Evolutionary conservation across 2,329 filamentous ascomycete species (phyloP).

Genomic region (Emergomyces orientalis): DNA sequence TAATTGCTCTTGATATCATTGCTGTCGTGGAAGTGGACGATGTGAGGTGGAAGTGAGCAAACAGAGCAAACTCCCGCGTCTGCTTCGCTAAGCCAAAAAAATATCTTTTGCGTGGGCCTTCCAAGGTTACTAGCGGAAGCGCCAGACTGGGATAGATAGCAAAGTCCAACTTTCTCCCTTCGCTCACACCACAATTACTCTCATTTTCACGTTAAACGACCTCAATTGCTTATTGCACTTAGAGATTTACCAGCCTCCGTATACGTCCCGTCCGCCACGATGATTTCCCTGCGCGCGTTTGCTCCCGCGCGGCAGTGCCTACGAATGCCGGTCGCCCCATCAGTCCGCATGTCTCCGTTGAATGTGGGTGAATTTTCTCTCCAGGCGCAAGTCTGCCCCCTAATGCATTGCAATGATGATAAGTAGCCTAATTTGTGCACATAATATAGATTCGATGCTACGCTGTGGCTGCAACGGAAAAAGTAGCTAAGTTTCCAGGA

Average conservation of each 20-base stretch:
- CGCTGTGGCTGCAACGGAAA: conserved; percentile 46
- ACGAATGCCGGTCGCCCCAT: conserved; percentile 49
- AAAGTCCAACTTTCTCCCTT: not conserved
- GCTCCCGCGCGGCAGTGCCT: conserved; percentile 72
- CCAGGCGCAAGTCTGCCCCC: conserved; percentile 7
- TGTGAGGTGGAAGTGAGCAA: not conserved
- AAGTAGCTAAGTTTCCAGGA: conserved; percentile 89
- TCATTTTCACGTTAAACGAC: not conserved
- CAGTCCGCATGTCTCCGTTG: conserved; percentile 40
- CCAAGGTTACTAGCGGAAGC: not conserved
- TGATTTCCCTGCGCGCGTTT: conserved; percentile 75
- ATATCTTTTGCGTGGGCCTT: not conserved
- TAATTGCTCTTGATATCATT: not conserved
- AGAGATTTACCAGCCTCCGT: not conserved
- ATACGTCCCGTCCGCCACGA: conserved; percentile 39
- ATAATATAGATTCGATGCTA: conserved; percentile 52
- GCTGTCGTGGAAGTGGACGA: not conserved
- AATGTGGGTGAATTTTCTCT: conserved; percentile 45
- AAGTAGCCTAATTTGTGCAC: conserved; percentile 16
- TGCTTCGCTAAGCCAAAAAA: conserved; percentile 5
- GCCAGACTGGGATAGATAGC: not conserved
- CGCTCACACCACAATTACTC: not conserved
- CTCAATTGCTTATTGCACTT: not conserved
- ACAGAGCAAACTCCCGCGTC: not conserved
- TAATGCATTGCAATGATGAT: not conserved